Evolutionary conservation across 139 green algal genomes (phyloP).

Genomic region (Desmodesmus armatus): DNA sequence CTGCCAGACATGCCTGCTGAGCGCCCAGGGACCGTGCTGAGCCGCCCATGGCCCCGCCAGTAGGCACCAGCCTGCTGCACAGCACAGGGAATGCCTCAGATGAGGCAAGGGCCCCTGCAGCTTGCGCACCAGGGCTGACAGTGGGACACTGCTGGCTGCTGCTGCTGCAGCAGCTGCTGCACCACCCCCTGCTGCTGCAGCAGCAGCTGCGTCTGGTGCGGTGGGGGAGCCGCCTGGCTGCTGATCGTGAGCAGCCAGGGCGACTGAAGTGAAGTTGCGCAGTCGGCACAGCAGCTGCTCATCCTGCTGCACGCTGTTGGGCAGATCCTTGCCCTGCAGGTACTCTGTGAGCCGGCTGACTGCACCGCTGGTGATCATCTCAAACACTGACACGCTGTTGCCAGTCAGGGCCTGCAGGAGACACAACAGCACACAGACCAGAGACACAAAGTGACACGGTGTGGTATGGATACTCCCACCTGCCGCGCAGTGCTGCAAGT

Average conservation of each 20-base stretch:
- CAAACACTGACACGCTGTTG: slow-evolving; percentile 87
- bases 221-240: not conserved
- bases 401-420: slow-evolving; percentile 47
- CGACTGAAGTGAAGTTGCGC: slow-evolving; percentile 63
- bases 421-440: not conserved
- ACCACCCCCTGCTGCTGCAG: not conserved
- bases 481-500: not conserved
- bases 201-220: not conserved
- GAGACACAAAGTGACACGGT: too few species aligned
- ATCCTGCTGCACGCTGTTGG: not conserved
- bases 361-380: slow-evolving; percentile 89
- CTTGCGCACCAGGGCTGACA: slow-evolving; percentile 80
- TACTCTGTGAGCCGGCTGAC: slow-evolving; percentile 76
- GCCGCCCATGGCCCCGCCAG: slow-evolving; percentile 6
- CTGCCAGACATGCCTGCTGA: slow-evolving; percentile 42
- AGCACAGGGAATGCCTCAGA: slow-evolving; percentile 87
- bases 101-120: slow-evolving; percentile 82
- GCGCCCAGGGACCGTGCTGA: slow-evolving; percentile 22
- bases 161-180: slow-evolving; percentile 9
- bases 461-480: too few species aligned
- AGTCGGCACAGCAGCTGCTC: slow-evolving; percentile 70
- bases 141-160: slow-evolving; percentile 32
- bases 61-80: slow-evolving; percentile 39
- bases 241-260: slow-evolving; percentile 42
- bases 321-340: slow-evolving; percentile 67